Evolutionary conservation across 2,329 filamentous ascomycete genomes (phyloP).

Genomic region (Coleophoma crateriformis): DNA sequence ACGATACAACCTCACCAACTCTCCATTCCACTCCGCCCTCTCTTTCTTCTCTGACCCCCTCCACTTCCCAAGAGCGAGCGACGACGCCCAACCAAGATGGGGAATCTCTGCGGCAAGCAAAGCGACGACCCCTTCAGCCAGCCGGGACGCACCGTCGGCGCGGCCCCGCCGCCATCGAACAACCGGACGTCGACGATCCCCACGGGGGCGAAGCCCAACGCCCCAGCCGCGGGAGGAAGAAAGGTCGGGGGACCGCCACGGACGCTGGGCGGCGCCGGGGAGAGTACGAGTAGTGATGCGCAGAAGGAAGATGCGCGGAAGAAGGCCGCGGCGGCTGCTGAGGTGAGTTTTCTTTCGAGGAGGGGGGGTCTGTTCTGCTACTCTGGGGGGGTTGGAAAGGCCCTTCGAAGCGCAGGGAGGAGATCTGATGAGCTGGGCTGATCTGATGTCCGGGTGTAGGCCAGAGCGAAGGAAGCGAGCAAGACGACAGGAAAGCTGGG

Average conservation of each 20-base stretch:
- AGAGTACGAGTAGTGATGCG: conserved; percentile 1
- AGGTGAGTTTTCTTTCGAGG: conserved; percentile 54
- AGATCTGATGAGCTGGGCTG: conserved; percentile 2
- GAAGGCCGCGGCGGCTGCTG: conserved; percentile 75
- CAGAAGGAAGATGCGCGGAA: conserved; percentile 54
- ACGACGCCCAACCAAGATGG: conserved; percentile 49
- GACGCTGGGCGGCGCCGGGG: conserved; percentile 50
- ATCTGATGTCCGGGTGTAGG: conserved; percentile 38
- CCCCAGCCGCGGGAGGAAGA: conserved; percentile 43
- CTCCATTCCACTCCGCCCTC: no score
- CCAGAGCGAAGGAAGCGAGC: conserved; percentile 55
- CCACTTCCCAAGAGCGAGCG: no score
- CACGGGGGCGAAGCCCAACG: conserved; percentile 34
- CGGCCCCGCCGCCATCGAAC: conserved; percentile 35
- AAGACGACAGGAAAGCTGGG: conserved; percentile 59
- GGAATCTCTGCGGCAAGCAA: conserved; percentile 80
- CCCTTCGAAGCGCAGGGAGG: not conserved
- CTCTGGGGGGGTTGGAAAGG: not conserved
- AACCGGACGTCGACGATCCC: conserved; percentile 45
- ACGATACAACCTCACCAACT: no score
- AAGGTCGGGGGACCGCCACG: conserved; percentile 52
- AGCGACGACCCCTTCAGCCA: conserved; percentile 62
- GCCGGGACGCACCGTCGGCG: conserved; percentile 67
- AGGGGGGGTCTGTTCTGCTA: not conserved
- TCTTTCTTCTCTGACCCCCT: no score